These are phyloP conservation scores for Talinum fruticosum DNA, from an alignment of 148 eudicot species.

Conservation along the genomic window DNA sequence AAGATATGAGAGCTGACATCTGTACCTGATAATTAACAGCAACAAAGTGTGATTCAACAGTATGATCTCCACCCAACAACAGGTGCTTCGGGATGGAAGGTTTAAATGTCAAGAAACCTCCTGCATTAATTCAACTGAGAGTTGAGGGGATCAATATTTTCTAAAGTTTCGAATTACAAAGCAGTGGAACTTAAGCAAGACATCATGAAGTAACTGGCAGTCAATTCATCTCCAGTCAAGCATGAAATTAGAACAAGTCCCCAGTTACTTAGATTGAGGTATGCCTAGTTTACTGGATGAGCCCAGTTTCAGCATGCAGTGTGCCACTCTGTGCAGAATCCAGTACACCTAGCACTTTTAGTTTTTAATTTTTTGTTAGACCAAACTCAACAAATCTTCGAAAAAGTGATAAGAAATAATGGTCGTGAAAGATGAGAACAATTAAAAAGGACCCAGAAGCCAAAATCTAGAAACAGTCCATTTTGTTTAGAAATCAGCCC, in stretches of 20 bases:
- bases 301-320: too few species aligned
- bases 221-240: not conserved
- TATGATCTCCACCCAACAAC: conserved; percentile 78
- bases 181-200: not conserved
- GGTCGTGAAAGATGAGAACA: too few species aligned
- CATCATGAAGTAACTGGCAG: not conserved
- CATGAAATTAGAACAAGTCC: not conserved
- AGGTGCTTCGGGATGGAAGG: conserved; percentile 77
- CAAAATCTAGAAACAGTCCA: too few species aligned
- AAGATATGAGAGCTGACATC: conserved; percentile 12
- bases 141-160: not conserved
- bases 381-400: too few species aligned
- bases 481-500: too few species aligned
- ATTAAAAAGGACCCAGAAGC: too few species aligned
- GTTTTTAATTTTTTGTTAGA: too few species aligned
- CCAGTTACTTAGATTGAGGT: too few species aligned
- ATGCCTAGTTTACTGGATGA: too few species aligned
- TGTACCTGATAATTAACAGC: conserved; percentile 83
- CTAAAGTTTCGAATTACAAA: not conserved
- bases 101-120: conserved; percentile 86
- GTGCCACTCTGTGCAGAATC: too few species aligned
- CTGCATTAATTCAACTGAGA: conserved; percentile 40
- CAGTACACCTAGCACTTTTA: too few species aligned
- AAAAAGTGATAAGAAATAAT: too few species aligned
- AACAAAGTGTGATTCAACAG: conserved; percentile 72